Conservation (phyloP, 495 filamentous ascomycete species). For the Daldinia vernicosa region DNA sequence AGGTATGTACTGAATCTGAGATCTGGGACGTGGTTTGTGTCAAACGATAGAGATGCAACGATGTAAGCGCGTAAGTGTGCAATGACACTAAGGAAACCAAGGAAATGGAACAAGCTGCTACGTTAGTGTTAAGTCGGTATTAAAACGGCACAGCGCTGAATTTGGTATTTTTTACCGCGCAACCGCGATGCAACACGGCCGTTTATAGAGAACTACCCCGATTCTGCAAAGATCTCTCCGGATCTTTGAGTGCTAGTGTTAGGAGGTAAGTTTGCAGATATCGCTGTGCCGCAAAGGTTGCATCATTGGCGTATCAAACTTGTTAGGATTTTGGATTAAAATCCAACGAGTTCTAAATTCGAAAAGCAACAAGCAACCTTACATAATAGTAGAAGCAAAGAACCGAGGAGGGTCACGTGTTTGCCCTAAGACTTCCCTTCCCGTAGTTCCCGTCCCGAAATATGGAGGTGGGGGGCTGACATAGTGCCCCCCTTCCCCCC, state of each 20-base stretch:
- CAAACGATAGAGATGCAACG: constrained; percentile 14
- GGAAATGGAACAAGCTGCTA: neutral
- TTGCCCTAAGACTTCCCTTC: neutral
- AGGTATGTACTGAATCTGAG: neutral
- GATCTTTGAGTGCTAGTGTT: neutral
- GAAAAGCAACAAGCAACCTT: neutral
- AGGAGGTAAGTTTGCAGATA: constrained; percentile 1
- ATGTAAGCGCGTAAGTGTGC: no score
- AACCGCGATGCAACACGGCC: constrained; percentile 28
- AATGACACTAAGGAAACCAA: no score
- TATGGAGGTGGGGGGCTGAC: neutral
- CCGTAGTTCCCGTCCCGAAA: neutral
- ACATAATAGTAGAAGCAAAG: no score
- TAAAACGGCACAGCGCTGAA: constrained; percentile 25
- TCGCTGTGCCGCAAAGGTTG: constrained; percentile 36
- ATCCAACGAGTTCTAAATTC: constrained; percentile 26
- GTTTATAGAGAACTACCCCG: neutral
- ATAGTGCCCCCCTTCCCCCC: neutral
- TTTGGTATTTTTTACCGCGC: constrained; percentile 27
- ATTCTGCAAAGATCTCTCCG: neutral
- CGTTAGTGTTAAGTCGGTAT: neutral
- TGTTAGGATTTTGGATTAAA: constrained; percentile 30
- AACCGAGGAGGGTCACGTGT: neutral
- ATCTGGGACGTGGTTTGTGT: constrained; percentile 18
- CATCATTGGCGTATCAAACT: constrained; percentile 34